Evolutionary conservation across 306 rosid genomes (phyloP), one percentile per base, ranked within the genome.

Genomic region (Senna siamea): DNA sequence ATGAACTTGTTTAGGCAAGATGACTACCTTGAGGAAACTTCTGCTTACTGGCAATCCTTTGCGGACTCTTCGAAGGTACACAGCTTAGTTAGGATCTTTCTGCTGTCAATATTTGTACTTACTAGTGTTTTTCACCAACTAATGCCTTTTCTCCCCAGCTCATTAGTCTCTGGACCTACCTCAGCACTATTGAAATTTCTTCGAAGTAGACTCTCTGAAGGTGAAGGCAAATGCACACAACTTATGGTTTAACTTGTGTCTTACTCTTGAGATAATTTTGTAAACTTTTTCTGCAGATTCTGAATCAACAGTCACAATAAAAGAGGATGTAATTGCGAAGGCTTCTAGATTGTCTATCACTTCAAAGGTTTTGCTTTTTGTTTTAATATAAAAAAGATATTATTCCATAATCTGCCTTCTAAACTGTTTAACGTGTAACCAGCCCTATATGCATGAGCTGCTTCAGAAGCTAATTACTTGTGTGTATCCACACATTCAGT

Each of bases 101-200:
- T 48, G 34, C 28, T 1, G 40, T 54, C n/a, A 65, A 32, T 63
- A 61, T 43, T 72, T 51, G n/a, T 77, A 55, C 62, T 67, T 52
- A 35, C 48, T 22, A 51, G 54, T 61, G 62, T 61, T 78, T 79
- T 61, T 38, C 18, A 15, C 47, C 35, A 70, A 65, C 82, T 79
- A 5, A 68, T 66, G 18, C 35, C 51, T 73, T 68, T 82, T 51
- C 78, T 47, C 23, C 22, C 72, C 93, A 93, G 98, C 79, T 86
- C 98, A 72, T 88, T 93, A 83, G 91, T 93, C 76, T 73, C 92
- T 81, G 98, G 98, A 78, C 87, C 96, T 58, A 89, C 98, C 15
- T 85, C 84, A 44, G 83, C 93, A 50, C 84, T 93, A 59, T 66
- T 93, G 78, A 93, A 60, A 81, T 87, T 52, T 87, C 97, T 93